phyloP scores from a whole-genome alignment of 1,284 basidiomycete genomes.

The Meira miltonrushii region DNA sequence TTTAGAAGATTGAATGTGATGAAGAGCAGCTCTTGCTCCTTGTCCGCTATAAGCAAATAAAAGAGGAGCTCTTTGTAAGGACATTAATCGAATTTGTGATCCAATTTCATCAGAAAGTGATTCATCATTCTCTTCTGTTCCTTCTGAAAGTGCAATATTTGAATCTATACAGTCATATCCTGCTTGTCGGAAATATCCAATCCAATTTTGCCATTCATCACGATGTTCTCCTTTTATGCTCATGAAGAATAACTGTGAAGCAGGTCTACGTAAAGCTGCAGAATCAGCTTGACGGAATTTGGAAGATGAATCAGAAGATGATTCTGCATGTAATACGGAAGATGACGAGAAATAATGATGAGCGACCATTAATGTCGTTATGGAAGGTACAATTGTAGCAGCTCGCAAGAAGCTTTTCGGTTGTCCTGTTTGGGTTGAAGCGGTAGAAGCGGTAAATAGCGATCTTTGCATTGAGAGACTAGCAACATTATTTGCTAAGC shows the following conservation, averaged over 20 bases:
- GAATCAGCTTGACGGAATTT: constrained; percentile 2
- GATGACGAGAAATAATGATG: background rate
- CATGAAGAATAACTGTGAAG: constrained; percentile 3
- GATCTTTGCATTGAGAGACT: too few relatives aligned
- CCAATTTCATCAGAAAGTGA: background rate
- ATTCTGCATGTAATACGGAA: background rate
- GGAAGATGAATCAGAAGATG: constrained; percentile 1
- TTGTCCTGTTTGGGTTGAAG: too few relatives aligned
- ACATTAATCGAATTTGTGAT: constrained; percentile 2
- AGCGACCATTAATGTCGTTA: background rate
- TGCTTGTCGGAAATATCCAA: constrained; percentile 8
- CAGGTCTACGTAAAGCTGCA: constrained; percentile 2
- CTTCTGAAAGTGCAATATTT: constrained; percentile 1
- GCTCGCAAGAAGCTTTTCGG: too few relatives aligned
- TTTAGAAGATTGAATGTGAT: background rate
- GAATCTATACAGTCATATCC: constrained; percentile 8
- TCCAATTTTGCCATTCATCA: constrained; percentile 1
- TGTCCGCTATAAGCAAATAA: background rate
- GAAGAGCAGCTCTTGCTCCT: background rate
- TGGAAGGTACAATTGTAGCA: background rate
- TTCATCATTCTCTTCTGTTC: background rate
- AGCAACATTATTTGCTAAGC: too few relatives aligned
- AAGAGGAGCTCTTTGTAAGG: constrained; percentile 5
- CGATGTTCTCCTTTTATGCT: constrained; percentile 2
- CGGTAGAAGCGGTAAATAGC: too few relatives aligned